Evolutionary conservation across 2,329 filamentous ascomycete genomes (phyloP).

Genomic region (Monosporascus ibericus): DNA sequence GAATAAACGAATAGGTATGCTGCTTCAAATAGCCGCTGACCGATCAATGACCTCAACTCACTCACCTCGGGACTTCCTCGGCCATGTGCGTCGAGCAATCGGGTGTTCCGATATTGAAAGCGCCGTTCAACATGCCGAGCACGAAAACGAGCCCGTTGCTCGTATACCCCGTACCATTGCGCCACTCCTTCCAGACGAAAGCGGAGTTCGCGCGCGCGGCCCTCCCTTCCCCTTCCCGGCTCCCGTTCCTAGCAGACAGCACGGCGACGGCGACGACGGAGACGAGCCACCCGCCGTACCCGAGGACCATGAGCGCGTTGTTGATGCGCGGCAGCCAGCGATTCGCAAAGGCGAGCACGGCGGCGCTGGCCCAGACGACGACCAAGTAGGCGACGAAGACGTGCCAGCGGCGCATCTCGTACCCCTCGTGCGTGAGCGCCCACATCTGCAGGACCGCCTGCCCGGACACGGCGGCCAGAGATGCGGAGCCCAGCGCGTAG

Average conservation of each 20-base stretch:
- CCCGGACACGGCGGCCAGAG: constrained; percentile 34
- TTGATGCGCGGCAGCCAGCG: constrained; percentile 45
- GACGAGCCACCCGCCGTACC: constrained; percentile 47
- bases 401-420: constrained; percentile 33
- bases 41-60: no score
- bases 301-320: constrained; percentile 46
- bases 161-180: constrained; percentile 34
- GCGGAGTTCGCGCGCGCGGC: constrained; percentile 23
- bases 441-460: constrained; percentile 39
- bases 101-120: constrained; percentile 60
- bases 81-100: constrained; percentile 60
- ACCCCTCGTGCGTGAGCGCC: constrained; percentile 32
- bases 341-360: constrained; percentile 47
- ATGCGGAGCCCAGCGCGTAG: constrained; percentile 33
- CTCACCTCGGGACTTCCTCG: constrained; percentile 51
- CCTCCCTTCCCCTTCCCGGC: constrained; percentile 3
- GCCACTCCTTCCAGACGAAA: constrained; percentile 36
- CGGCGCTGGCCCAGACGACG: constrained; percentile 32
- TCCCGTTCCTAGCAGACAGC: constrained; percentile 32
- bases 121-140: constrained; percentile 47
- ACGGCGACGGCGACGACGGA: constrained; percentile 48
- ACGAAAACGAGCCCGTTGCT: constrained; percentile 35
- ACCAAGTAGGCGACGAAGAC: constrained; percentile 37
- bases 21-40: background rate
- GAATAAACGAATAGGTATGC: background rate